phyloP scores from a whole-genome alignment of 2,329 filamentous ascomycete species.

The Penicillium sp. region DNA sequence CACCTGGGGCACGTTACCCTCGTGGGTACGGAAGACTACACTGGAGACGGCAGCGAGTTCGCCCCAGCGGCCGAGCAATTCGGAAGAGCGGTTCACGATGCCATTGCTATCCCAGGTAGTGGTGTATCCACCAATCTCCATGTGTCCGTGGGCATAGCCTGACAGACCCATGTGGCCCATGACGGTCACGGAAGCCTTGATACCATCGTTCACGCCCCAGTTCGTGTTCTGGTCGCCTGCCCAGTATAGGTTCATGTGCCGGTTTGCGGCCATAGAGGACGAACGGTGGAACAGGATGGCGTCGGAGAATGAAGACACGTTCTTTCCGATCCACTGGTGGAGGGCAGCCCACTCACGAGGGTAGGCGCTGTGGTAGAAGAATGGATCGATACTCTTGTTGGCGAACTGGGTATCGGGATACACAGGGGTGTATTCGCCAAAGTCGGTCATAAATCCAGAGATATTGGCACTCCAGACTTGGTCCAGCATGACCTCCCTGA shows the following conservation, averaged over 20 bases:
- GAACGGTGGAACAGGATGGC: conserved; percentile 36
- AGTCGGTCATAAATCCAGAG: conserved; percentile 36
- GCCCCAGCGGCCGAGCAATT: conserved; percentile 38
- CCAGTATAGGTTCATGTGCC: conserved; percentile 39
- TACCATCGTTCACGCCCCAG: conserved; percentile 34
- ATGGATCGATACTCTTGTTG: conserved; percentile 25
- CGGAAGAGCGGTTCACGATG: conserved; percentile 34
- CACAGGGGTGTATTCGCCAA: conserved; percentile 36
- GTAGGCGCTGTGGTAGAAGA: conserved; percentile 37
- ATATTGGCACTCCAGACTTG: conserved; percentile 37
- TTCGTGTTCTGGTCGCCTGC: conserved; percentile 37
- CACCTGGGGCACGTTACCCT: conserved; percentile 36
- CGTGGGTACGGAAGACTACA: conserved; percentile 35
- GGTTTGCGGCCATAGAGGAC: conserved; percentile 29
- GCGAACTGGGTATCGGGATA: conserved; percentile 24
- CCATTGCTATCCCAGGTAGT: conserved; percentile 24
- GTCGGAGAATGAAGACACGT: conserved; percentile 26
- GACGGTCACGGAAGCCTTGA: conserved; percentile 34
- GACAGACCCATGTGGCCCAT: conserved; percentile 37
- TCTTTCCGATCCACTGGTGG: conserved; percentile 28
- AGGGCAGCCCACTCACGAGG: conserved; percentile 33
- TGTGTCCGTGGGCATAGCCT: conserved; percentile 34
- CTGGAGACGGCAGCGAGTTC: conserved; percentile 35
- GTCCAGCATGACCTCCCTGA: conserved; percentile 29
- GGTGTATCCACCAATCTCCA: conserved; percentile 38